phyloP scores from a whole-genome alignment of 2,329 filamentous ascomycete genomes.

The Stemphylium lycopersici region DNA sequence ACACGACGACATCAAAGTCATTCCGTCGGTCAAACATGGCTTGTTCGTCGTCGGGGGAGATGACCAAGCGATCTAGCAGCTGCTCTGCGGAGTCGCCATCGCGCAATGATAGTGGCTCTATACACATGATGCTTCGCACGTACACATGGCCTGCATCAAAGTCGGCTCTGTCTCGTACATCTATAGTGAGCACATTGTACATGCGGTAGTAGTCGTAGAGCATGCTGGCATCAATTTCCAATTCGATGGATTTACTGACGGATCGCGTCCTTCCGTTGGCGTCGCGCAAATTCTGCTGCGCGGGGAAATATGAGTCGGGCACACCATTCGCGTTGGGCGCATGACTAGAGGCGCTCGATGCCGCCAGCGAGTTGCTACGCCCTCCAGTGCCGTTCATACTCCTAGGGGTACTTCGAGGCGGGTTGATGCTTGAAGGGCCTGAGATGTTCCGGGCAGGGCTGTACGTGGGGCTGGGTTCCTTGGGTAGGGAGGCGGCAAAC shows the following conservation, averaged over 20 bases:
- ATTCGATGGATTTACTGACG: constrained; percentile 61
- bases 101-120: constrained; percentile 80
- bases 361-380: constrained; percentile 61
- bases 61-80: constrained; percentile 69
- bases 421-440: constrained; percentile 67
- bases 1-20: constrained; percentile 84
- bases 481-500: constrained; percentile 67
- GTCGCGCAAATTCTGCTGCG: constrained; percentile 24
- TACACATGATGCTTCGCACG: constrained; percentile 81
- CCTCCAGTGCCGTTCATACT: constrained; percentile 63
- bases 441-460: constrained; percentile 76
- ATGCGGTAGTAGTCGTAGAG: constrained; percentile 72
- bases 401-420: constrained; percentile 69
- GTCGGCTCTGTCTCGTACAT: constrained; percentile 78
- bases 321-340: constrained; percentile 47
- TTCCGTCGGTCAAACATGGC: constrained; percentile 73
- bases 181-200: constrained; percentile 78
- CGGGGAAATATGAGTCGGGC: constrained; percentile 53
- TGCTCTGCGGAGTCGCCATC: constrained; percentile 70
- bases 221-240: constrained; percentile 70
- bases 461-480: constrained; percentile 76
- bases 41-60: constrained; percentile 77
- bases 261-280: constrained; percentile 43
- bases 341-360: constrained; percentile 46
- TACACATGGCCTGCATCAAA: constrained; percentile 92